Evolutionary conservation across 805 yeast genomes (phyloP), one percentile per base, ranked within the genome.

Genomic region (Kodamaea kaohsiungensis): DNA sequence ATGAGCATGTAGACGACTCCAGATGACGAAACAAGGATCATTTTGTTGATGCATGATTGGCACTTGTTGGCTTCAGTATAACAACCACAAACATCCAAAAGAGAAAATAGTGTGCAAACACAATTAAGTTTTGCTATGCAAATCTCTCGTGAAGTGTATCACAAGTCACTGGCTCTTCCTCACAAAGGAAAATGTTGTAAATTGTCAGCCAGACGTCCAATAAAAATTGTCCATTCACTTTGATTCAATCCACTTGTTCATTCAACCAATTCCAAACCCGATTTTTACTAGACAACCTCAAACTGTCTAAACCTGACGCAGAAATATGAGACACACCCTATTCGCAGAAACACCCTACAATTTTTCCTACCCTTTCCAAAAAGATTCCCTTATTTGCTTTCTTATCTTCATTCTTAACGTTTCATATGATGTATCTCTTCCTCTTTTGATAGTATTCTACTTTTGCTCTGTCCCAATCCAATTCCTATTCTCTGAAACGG

Each of bases 1-100:
- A 30, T 30, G 13, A 38, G 42, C 42, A 19, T 40, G 45, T 40
- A 40, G 45, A 40, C 45, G 45, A 40, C 45, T 40, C 35, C 35
- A 30, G 35, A 30, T 30, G 45, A 40, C 42, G 42, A 30, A 30
- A 30, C 35, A 30, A 30, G 35, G 13, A 30, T 12, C 35, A 30
- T 30, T 30, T 30, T 30, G 35, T 30, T 30, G 35, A 30, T 30
- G 35, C 35, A 30, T 30, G 35, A 30, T 30, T 30, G 35, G 35
- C 35, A 30, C 35, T 30, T 30, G 35, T 30, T 30, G 35, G 25
- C 35, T 30, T 30, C 35, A 30, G 35, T 30, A 30, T 8, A 9
- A 30, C 35, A 30, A 30, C 35, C 35, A 30, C 35, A 30, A 30
- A 30, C 35, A 30, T 8, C 35, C 25, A 22, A 22, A 22, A 22